Percentiles rank a stretch among this genome's conserved stretches.
phyloP scores from a whole-genome alignment of 2,329 filamentous ascomycete species.

The Colletotrichum sojae region DNA sequence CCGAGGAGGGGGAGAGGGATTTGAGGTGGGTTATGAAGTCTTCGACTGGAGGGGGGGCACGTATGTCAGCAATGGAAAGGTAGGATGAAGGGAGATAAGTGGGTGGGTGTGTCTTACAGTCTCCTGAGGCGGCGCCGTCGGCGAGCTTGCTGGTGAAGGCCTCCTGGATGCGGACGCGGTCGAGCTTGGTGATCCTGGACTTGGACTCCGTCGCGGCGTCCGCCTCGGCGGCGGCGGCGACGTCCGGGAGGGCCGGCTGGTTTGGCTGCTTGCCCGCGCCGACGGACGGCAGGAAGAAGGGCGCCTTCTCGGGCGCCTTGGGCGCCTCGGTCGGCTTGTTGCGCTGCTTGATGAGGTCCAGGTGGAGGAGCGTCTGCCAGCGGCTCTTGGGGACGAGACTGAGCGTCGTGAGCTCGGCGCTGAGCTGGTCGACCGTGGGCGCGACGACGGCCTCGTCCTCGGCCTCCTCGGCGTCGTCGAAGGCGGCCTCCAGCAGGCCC shows the following conservation, averaged over 20 bases:
- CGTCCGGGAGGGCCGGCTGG: slow-evolving; percentile 42
- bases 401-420: slow-evolving; percentile 86
- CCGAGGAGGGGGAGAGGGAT: slow-evolving; percentile 83
- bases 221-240: slow-evolving; percentile 46
- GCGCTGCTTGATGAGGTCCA: slow-evolving; percentile 91
- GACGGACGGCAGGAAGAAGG: slow-evolving; percentile 90
- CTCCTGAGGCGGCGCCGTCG: slow-evolving; percentile 64
- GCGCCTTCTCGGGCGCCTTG: slow-evolving; percentile 92
- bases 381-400: slow-evolving; percentile 90
- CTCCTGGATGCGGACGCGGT: slow-evolving; percentile 70
- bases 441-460: slow-evolving; percentile 69
- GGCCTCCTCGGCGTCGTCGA: slow-evolving; percentile 69
- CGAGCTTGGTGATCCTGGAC: slow-evolving; percentile 79
- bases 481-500: slow-evolving; percentile 82
- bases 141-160: slow-evolving; percentile 71
- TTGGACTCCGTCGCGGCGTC: slow-evolving; percentile 54
- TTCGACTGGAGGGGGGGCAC: slow-evolving; percentile 61
- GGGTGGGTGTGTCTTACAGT: slow-evolving; percentile 68
- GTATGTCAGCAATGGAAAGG: slow-evolving; percentile 43
- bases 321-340: slow-evolving; percentile 95
- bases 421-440: slow-evolving; percentile 81
- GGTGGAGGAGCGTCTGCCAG: slow-evolving; percentile 94
- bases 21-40: slow-evolving; percentile 85
- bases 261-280: slow-evolving; percentile 52
- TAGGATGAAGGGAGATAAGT: too few relatives aligned